Evolutionary conservation across 140 eudicot genomes (phyloP).

Genomic region (Ambrosia hybrid): DNA sequence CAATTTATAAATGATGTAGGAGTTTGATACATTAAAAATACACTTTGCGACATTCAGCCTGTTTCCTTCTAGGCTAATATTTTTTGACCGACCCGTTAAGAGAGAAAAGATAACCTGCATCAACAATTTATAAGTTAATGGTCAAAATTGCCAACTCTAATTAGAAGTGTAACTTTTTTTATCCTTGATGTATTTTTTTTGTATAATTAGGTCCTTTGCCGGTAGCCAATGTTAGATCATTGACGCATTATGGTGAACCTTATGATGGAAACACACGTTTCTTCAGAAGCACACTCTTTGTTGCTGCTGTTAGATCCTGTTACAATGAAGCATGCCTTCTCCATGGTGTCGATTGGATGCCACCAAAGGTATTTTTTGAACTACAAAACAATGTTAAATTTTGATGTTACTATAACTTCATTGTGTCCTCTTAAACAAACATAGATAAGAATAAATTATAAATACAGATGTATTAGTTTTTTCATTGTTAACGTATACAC

Average conservation of each 20-base stretch:
- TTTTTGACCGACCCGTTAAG: neutral
- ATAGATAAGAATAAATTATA: neutral
- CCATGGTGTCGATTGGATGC: conserved; percentile 99
- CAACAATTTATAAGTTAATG: neutral
- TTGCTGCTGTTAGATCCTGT: conserved; percentile 97
- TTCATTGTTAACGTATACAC: neutral
- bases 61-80: neutral
- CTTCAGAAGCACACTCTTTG: conserved; percentile 96
- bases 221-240: conserved; percentile 86
- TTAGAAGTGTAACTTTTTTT: conserved; percentile 12
- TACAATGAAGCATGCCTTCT: conserved; percentile 92
- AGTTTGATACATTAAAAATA: neutral
- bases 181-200: conserved; percentile 10
- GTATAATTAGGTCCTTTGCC: conserved; percentile 73
- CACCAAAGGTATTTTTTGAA: conserved; percentile 67
- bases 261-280: conserved; percentile 97
- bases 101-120: neutral
- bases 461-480: neutral
- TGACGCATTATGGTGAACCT: conserved; percentile 99
- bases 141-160: conserved; percentile 15
- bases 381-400: neutral
- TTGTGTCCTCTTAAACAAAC: neutral
- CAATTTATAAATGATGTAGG: neutral
- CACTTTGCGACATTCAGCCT: neutral
- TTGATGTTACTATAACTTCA: conserved; percentile 12